Evolutionary conservation across 345 rosid species (phyloP), one percentile per base, ranked within the genome.

Genomic region (Hibiscus tridactylites): DNA sequence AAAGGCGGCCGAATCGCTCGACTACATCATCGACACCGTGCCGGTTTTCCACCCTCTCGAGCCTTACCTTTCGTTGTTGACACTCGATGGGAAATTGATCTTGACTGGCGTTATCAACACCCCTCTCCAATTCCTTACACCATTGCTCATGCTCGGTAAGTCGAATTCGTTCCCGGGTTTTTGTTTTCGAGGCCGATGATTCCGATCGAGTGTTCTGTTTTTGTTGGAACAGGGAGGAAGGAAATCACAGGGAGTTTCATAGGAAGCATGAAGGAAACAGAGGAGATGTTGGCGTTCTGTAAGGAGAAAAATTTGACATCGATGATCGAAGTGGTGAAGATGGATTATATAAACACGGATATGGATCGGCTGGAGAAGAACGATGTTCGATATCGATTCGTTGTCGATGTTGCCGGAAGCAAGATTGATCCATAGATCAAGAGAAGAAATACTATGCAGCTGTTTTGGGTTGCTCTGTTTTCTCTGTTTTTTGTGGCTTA

Each of bases 351-450:
- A 31, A 90, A 95, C 87, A 85, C 79, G 11, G 99, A 97, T 6
- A 44, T 95, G 4, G 97, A 91, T 75, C 83, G 99, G 83, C 91
- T 91, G 3, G 88, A 89, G 83, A 90, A 90, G 85, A 95, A 95
- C 21, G 97, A 95, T 70, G 99, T 89, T n/a, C 82, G 99, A 68
- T 91, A 91, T 57, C 78, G 97, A 75, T 95, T 95, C 24, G 97
- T 90, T 0, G 91, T 95, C 13, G 99, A 95, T 74, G 91, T 95
- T 0, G 88, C 82, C 1, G 97, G 99, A 72, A 95, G 97, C 88
- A 88, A 88, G 73, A 87, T 95, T 31, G 80, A 83, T 31, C 64
- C 71, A 15, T 84, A 67, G 78, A 24, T 29, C 50, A 35, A 53
- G 19, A 4, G 9, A 63, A 37, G 29, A 31, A 3, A 49, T 13